Conservation (phyloP, 768 basidiomycete genomes). For the Leccinum ochraceum region DNA sequence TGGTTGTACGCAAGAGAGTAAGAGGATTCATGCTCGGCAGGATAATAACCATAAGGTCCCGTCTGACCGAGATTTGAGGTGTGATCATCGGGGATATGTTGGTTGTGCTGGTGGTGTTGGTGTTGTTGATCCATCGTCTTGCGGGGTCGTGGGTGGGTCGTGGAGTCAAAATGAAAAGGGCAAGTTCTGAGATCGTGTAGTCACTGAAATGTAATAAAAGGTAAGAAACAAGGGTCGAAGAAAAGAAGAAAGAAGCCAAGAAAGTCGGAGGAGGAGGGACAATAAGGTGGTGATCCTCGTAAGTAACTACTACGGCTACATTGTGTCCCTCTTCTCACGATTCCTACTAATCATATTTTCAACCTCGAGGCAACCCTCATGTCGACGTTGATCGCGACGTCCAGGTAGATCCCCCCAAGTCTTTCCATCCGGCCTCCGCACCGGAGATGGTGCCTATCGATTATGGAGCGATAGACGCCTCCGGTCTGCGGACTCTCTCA, state of each 20-base stretch:
- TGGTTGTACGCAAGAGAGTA: conserved; percentile 55
- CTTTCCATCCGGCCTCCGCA: conserved; percentile 7
- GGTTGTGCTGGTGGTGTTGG: conserved; percentile 42
- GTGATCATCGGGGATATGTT: conserved; percentile 52
- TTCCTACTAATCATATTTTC: conserved; percentile 1
- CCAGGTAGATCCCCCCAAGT: conserved; percentile 5
- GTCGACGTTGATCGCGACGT: conserved; percentile 12
- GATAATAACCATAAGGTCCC: conserved; percentile 52
- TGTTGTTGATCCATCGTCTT: conserved; percentile 45
- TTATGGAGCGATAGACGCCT: neutral
- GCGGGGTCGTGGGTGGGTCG: conserved; percentile 36
- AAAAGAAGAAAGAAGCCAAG: conserved; percentile 36
- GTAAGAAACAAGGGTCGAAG: conserved; percentile 36
- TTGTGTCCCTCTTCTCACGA: conserved; percentile 23
- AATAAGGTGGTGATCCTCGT: conserved; percentile 31
- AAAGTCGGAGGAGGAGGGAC: conserved; percentile 26
- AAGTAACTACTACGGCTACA: conserved; percentile 10
- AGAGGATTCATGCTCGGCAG: conserved; percentile 53
- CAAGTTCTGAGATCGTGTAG: conserved; percentile 35
- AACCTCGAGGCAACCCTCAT: conserved; percentile 29
- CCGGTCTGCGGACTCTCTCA: neutral
- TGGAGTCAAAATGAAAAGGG: conserved; percentile 38
- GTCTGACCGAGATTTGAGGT: conserved; percentile 40
- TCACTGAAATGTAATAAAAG: conserved; percentile 32
- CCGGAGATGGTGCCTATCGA: conserved; percentile 21